These are phyloP conservation scores for Penicillium sp. DNA, from an alignment of 2,329 filamentous ascomycete species.

Conservation along the genomic window DNA sequence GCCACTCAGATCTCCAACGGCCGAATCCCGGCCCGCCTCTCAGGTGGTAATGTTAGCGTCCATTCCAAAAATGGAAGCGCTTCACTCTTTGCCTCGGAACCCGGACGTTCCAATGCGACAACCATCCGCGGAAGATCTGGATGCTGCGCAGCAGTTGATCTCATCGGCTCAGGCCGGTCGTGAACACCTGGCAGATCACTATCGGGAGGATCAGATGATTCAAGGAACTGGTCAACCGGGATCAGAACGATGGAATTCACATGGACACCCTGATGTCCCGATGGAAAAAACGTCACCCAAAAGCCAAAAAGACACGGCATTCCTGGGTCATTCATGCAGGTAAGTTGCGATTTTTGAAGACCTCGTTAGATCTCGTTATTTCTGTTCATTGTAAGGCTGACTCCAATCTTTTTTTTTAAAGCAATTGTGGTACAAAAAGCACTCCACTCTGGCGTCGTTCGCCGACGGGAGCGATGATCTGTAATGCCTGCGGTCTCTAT, in stretches of 20 bases:
- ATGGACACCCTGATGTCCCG: conserved; percentile 11
- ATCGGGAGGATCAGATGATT: conserved; percentile 21
- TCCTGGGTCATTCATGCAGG: conserved; percentile 46
- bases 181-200: conserved; percentile 34
- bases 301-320: conserved; percentile 39
- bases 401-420: conserved; percentile 40
- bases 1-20: conserved; percentile 8
- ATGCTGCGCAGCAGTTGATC: conserved; percentile 51
- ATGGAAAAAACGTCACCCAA: conserved; percentile 37
- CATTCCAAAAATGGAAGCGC: conserved; percentile 40
- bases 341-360: conserved; percentile 21
- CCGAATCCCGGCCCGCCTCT: conserved; percentile 4
- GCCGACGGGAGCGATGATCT: conserved; percentile 90
- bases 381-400: conserved; percentile 8
- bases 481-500: conserved; percentile 96
- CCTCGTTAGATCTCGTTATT: background rate
- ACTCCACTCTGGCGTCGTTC: conserved; percentile 95
- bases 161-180: conserved; percentile 49
- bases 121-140: conserved; percentile 50
- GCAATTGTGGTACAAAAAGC: conserved; percentile 91
- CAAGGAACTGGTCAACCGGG: conserved; percentile 16
- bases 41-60: conserved; percentile 39
- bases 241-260: conserved; percentile 15
- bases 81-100: conserved; percentile 34
- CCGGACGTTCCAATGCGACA: conserved; percentile 40